phyloP scores from a whole-genome alignment of 257 asterid species.

The Solanum lycopersicoides region DNA sequence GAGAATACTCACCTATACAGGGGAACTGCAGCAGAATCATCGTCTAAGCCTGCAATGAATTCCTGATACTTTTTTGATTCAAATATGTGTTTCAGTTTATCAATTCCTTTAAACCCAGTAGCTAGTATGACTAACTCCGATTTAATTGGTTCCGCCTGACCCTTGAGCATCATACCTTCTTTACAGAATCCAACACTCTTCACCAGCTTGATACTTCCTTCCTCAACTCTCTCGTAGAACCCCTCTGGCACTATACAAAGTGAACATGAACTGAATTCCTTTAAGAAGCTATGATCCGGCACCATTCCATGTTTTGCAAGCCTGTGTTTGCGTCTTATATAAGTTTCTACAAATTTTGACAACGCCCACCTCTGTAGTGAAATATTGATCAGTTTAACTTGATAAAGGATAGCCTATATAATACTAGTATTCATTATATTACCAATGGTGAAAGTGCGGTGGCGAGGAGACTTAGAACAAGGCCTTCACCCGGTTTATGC shows the following conservation, averaged over 20 bases:
- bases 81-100: constrained; percentile 29
- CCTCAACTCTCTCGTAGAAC: constrained; percentile 35
- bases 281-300: constrained; percentile 30
- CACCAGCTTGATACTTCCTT: constrained; percentile 35
- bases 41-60: constrained; percentile 4
- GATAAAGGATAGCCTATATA: neutral
- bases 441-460: constrained; percentile 41
- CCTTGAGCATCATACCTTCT: constrained; percentile 24
- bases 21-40: constrained; percentile 9
- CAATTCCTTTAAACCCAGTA: constrained; percentile 33
- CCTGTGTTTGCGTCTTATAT: constrained; percentile 15
- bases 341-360: constrained; percentile 22
- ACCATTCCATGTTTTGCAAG: constrained; percentile 29
- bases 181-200: constrained; percentile 17
- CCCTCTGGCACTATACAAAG: constrained; percentile 25
- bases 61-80: constrained; percentile 12
- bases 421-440: neutral
- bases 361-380: constrained; percentile 28
- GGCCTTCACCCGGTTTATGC: constrained; percentile 40
- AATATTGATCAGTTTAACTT: too few species aligned
- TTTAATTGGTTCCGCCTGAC: constrained; percentile 12
- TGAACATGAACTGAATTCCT: constrained; percentile 21
- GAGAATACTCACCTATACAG: constrained; percentile 22
- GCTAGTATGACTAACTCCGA: constrained; percentile 30
- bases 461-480: constrained; percentile 25